These are phyloP conservation scores for Acer campestre DNA, from an alignment of 345 rosid genomes.

Conservation along the genomic window DNA sequence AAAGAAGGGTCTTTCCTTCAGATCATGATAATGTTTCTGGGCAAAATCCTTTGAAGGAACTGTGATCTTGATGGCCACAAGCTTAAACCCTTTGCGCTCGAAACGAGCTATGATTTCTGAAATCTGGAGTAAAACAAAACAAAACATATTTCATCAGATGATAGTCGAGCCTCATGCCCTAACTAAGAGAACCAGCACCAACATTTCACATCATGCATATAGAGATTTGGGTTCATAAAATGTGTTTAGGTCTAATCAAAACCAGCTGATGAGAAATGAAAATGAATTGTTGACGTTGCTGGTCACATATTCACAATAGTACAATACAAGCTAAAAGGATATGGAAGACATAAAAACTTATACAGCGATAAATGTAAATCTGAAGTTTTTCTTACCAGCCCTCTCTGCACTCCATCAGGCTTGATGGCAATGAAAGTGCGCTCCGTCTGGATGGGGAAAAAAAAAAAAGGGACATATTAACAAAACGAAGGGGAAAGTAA, in stretches of 20 bases:
- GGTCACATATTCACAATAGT: not conserved
- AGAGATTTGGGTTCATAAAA: not conserved
- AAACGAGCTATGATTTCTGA: conserved; percentile 89
- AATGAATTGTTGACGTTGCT: conserved; percentile 7
- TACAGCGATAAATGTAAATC: not conserved
- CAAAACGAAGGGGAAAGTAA: not conserved
- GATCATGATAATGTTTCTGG: conserved; percentile 88
- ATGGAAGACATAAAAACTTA: not conserved
- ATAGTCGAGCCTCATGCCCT: too few species aligned
- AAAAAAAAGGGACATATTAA: not conserved
- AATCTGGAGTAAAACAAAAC: conserved; percentile 45
- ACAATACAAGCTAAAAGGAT: conserved; percentile 2
- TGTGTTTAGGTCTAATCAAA: not conserved
- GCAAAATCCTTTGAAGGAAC: conserved; percentile 90
- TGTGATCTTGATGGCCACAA: conserved; percentile 77
- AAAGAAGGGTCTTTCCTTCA: conserved; percentile 95
- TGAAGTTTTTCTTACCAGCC: conserved; percentile 64
- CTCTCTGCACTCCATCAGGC: conserved; percentile 98
- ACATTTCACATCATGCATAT: not conserved
- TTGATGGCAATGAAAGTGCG: conserved; percentile 98
- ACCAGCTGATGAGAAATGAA: not conserved
- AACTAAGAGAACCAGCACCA: not conserved
- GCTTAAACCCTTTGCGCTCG: conserved; percentile 98
- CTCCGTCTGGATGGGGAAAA: conserved; percentile 71
- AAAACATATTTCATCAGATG: not conserved